Conservation (phyloP, 108 stramenopile genomes). For the Poteriospumella lacustris region DNA sequence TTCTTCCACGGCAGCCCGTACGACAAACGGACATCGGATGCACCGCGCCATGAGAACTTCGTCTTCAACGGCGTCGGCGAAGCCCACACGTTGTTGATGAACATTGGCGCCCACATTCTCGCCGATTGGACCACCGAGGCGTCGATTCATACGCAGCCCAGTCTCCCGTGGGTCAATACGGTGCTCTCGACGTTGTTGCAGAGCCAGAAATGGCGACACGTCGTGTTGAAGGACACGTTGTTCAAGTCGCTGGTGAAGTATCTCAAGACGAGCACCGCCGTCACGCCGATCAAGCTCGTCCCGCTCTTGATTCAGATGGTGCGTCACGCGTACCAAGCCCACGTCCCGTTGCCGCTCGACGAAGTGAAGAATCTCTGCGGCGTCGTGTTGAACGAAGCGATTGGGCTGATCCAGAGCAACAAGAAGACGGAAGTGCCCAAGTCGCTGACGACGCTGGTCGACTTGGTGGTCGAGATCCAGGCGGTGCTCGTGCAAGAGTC, state of each 20-base stretch:
- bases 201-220: neutral
- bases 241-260: neutral
- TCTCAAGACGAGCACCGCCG: neutral
- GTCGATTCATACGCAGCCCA: neutral
- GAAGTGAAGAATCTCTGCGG: neutral
- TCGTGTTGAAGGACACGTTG: neutral
- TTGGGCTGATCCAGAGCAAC: neutral
- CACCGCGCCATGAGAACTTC: neutral
- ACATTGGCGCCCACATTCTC: neutral
- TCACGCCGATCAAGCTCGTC: neutral
- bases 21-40: slow-evolving; percentile 12
- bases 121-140: slow-evolving; percentile 13
- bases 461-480: slow-evolving; percentile 8
- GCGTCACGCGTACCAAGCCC: neutral
- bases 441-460: neutral
- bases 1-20: slow-evolving; percentile 19
- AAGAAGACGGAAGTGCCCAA: neutral
- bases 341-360: neutral
- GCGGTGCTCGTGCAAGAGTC: neutral
- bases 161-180: neutral
- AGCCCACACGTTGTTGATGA: neutral
- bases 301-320: slow-evolving; percentile 2
- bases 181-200: neutral
- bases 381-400: neutral
- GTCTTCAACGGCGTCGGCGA: neutral